Evolutionary conservation across 345 rosid genomes (phyloP), one percentile per base, ranked within the genome.

Genomic region (Brassica nigra): DNA sequence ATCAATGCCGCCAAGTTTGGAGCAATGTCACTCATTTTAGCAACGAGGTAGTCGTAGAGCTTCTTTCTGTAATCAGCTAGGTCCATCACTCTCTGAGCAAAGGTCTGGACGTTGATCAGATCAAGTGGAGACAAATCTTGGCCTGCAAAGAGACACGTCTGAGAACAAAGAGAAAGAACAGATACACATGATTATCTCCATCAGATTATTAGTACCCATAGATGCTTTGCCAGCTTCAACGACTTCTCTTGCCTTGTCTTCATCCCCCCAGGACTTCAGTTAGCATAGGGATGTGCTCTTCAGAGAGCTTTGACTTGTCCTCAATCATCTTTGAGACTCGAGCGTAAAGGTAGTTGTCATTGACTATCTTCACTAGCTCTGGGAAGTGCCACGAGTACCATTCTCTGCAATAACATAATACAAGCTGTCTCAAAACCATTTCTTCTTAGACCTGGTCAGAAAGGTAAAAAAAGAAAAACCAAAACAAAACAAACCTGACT

Each of bases 301-400:
- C 94, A 58, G 90, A 76, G 76, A 93, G 57, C 78, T 85, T 85
- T 33, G 98, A 81, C 85, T 92, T 91, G 82, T 91, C 94, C 70
- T 88, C 92, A 10, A 91, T 90, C 61, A 84, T 84, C 77, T 86
- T 91, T 15, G 91, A 86, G 71, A 93, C 89, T 75, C 84, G 85
- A 47, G 97, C 90, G 82, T 90, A 93, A 3, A 93, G 88, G 81
- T 93, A 93, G 83, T 95, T 95, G 86, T 95, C 99, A 71, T 86
- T 93, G 76, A 95, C 94, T 58, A 95, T 90, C 89, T 95, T 95
- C 66, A 86, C 97, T 66, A 95, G 78, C 71, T 95, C 97, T 3
- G 98, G 99, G 83, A 95, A 95, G 77, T 95, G 99, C 98, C 98
- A 93, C 12, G 98, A 93, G 76, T 95, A 95, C 98, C 98, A 95